These are phyloP conservation scores for Phytopythium chamaehyphon DNA, from an alignment of 352 stramenopile genomes.

Conservation along the genomic window DNA sequence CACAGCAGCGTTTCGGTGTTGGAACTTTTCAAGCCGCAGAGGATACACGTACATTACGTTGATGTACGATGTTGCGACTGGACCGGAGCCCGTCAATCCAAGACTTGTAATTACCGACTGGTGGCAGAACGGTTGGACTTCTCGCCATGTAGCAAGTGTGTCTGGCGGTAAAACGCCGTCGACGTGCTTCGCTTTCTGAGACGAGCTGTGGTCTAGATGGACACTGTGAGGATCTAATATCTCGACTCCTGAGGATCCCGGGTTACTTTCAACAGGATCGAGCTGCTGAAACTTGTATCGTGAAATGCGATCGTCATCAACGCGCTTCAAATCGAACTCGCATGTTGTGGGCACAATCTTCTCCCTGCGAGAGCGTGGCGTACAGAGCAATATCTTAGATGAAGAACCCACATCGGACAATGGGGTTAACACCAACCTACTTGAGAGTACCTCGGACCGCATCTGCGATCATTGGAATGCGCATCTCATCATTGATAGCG, in stretches of 20 bases:
- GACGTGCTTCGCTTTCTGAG: not conserved
- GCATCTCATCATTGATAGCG: conserved; percentile 56
- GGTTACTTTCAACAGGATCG: no score
- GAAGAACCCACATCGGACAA: no score
- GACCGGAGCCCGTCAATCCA: conserved; percentile 42
- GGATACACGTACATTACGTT: conserved; percentile 68
- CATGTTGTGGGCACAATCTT: conserved; percentile 45
- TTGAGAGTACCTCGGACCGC: conserved; percentile 47
- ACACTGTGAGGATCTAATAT: conserved; percentile 4
- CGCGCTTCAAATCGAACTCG: conserved; percentile 49
- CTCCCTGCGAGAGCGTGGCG: conserved; percentile 36
- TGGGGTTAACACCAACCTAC: conserved; percentile 15
- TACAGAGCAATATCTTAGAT: conserved; percentile 1
- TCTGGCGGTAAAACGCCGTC: no score
- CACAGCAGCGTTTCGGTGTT: conserved; percentile 62
- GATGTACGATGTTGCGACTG: conserved; percentile 51
- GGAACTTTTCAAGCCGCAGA: conserved; percentile 57
- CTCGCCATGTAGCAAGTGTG: conserved; percentile 34
- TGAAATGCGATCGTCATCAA: conserved; percentile 35
- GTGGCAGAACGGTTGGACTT: conserved; percentile 68
- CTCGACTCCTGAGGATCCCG: not conserved
- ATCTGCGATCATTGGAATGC: conserved; percentile 48
- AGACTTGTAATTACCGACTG: conserved; percentile 22
- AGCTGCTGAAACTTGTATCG: conserved; percentile 34
- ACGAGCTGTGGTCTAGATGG: no score